These are phyloP conservation scores for Dictyostelium intermedium DNA, from an alignment of 78 protist species.

Conservation along the genomic window DNA sequence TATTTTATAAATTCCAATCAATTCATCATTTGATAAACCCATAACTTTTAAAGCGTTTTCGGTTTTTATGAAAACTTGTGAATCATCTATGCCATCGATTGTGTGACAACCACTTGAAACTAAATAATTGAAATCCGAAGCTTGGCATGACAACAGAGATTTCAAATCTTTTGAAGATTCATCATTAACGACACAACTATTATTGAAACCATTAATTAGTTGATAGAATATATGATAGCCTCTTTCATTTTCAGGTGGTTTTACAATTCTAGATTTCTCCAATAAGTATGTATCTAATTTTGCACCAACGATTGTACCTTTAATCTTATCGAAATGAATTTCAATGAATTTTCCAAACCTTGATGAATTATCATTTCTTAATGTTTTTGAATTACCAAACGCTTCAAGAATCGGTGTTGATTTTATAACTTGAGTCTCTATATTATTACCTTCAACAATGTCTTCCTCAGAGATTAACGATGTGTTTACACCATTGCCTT, in stretches of 20 bases:
- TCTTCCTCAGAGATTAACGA: slow-evolving; percentile 4
- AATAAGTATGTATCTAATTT: slow-evolving; percentile 83
- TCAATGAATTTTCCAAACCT: slow-evolving; percentile 79
- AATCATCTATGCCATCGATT: slow-evolving; percentile 60
- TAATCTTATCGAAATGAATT: slow-evolving; percentile 64
- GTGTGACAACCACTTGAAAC: slow-evolving; percentile 25
- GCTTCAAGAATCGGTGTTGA: slow-evolving; percentile 94
- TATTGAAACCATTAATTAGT: slow-evolving; percentile 18
- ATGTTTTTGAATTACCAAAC: slow-evolving; percentile 97
- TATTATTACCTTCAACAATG: slow-evolving; percentile 2
- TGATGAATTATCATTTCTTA: slow-evolving; percentile 93
- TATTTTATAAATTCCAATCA: slow-evolving; percentile 40
- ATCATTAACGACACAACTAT: neutral
- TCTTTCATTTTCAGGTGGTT: slow-evolving; percentile 84
- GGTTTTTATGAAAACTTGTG: slow-evolving; percentile 41
- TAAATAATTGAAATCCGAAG: slow-evolving; percentile 4
- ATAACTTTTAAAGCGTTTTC: slow-evolving; percentile 56
- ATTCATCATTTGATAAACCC: slow-evolving; percentile 71
- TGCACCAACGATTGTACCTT: slow-evolving; percentile 87
- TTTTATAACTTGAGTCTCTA: slow-evolving; percentile 70
- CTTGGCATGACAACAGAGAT: neutral
- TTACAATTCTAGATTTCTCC: slow-evolving; percentile 91
- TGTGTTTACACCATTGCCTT: slow-evolving; percentile 3
- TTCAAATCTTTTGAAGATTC: neutral
- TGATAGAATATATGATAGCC: slow-evolving; percentile 90